phyloP scores from a whole-genome alignment of 345 rosid species.

The Odontarrhena argentea region DNA sequence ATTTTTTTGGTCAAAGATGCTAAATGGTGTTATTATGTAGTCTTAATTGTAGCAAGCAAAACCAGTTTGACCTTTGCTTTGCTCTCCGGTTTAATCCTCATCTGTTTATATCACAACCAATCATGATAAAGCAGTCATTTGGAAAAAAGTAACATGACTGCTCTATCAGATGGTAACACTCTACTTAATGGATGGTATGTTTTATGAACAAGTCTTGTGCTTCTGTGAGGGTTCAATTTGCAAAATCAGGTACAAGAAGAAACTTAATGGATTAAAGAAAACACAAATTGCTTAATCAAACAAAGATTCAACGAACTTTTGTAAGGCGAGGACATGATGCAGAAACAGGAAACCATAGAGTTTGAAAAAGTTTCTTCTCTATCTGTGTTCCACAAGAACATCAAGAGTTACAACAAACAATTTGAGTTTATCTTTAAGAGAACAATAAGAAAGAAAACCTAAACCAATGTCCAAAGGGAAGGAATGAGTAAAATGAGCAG shows the following conservation, averaged over 20 bases:
- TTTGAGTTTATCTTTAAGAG: neutral
- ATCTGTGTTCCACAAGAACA: slow-evolving; percentile 30
- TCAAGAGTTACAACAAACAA: slow-evolving; percentile 16
- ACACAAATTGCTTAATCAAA: neutral
- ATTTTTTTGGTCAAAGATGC: too few relatives aligned
- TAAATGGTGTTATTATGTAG: slow-evolving; percentile 39
- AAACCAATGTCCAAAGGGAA: neutral
- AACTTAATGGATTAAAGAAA: neutral
- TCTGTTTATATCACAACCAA: neutral
- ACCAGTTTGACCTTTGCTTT: slow-evolving; percentile 21
- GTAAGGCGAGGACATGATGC: neutral
- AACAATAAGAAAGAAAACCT: neutral
- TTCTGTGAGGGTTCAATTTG: slow-evolving; percentile 1
- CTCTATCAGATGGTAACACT: neutral
- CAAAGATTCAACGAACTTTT: neutral
- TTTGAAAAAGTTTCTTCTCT: slow-evolving; percentile 22
- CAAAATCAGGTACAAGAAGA: neutral
- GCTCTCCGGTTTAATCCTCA: too few relatives aligned
- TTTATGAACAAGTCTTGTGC: neutral
- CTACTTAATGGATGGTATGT: neutral
- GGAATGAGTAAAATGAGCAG: neutral
- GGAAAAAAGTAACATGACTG: neutral
- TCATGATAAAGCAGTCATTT: neutral
- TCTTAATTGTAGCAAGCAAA: slow-evolving; percentile 59
- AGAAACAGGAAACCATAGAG: neutral